Evolutionary conservation across 495 filamentous ascomycete genomes (phyloP), one percentile per base, ranked within the genome.

Genomic region (Xylaria scruposa): DNA sequence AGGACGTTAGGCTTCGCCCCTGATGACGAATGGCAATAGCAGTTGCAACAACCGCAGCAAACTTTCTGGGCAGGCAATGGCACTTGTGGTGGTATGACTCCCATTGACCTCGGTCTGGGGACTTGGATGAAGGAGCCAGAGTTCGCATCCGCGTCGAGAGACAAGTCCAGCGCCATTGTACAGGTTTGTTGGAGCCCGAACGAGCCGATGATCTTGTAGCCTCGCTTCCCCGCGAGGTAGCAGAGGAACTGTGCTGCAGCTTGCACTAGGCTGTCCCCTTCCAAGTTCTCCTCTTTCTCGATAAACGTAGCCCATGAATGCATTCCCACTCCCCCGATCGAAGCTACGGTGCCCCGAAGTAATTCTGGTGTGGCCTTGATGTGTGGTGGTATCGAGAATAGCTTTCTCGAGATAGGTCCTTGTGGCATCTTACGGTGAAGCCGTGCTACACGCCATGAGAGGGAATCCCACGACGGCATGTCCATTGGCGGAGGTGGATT

Each of bases 381-480:
- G 1, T 51, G 29, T 1, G 69, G 36, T 2, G 71, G 72, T 6
- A 51, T 63, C 31, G 61, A 31, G 26, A 33, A 51, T 3, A 46
- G 29, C 47, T 7, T 64, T 9, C 47, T 47, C 6, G 10, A 36
- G 8, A 61, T 17, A 24, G 24, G 7, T 21, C 4, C n/a, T 21
- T 19, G 49, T 4, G 31, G 40, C 21, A 59, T 36, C 42, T 46
- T 51, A 12, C 70, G 72, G 36, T 73, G 61, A 21, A 76, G 62
- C 53, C 76, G 74, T n/a, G 74, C 73, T 24, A 75, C 74, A 24
- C 76, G 76, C 72, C 70, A 76, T 17, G 69, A 70, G 6, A 78
- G 72, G 19, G 74, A 74, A 36, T 78, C 76, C 76, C 74, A 76
- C 6, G 74, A 74, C 13, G 61, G 46, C 4, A 70, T 64, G 12